A percentile compares a stretch with the other conserved stretches of the same genome.
Evolutionary conservation across 1,139 yeast species (phyloP).

Genomic region (Nakaseomyces uthaithaninus): DNA sequence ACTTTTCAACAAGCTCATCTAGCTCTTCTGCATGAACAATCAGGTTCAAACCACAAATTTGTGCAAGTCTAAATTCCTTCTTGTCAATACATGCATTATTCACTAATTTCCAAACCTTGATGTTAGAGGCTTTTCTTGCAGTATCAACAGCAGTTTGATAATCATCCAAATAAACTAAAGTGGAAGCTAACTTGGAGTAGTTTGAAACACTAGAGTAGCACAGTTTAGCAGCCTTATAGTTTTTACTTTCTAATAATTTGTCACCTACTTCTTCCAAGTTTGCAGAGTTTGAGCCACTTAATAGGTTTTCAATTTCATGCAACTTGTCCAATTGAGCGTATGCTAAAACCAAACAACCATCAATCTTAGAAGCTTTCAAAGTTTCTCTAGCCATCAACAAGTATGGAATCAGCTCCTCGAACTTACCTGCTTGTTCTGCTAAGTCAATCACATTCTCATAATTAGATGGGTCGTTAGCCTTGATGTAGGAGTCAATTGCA

Average conservation of each 20-base stretch:
- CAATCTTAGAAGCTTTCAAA: slow-evolving; percentile 84
- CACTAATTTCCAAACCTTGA: slow-evolving; percentile 94
- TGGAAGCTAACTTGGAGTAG: slow-evolving; percentile 92
- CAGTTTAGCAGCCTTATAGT: slow-evolving; percentile 88
- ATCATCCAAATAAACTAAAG: slow-evolving; percentile 83
- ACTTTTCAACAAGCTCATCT: slow-evolving; percentile 78
- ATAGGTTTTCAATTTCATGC: slow-evolving; percentile 74
- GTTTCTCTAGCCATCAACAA: slow-evolving; percentile 91
- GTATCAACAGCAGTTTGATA: slow-evolving; percentile 97
- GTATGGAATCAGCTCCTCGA: slow-evolving; percentile 82
- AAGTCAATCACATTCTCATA: slow-evolving; percentile 89
- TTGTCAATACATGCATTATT: slow-evolving; percentile 93
- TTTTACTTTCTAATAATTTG: slow-evolving; percentile 68
- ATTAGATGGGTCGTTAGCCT: slow-evolving; percentile 86
- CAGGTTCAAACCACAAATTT: slow-evolving; percentile 95
- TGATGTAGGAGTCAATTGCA: slow-evolving; percentile 81
- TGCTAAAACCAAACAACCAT: slow-evolving; percentile 81
- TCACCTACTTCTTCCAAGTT: slow-evolving; percentile 90
- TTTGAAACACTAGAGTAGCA: slow-evolving; percentile 81
- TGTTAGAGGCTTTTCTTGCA: slow-evolving; percentile 95
- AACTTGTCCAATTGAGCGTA: slow-evolving; percentile 74
- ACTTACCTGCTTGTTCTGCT: slow-evolving; percentile 93
- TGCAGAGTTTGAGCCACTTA: slow-evolving; percentile 86
- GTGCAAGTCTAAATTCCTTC: slow-evolving; percentile 93
- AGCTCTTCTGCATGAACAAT: slow-evolving; percentile 97